These are phyloP conservation scores for Scheffersomyces titani DNA, from an alignment of 1,139 yeast genomes.

Conservation along the genomic window DNA sequence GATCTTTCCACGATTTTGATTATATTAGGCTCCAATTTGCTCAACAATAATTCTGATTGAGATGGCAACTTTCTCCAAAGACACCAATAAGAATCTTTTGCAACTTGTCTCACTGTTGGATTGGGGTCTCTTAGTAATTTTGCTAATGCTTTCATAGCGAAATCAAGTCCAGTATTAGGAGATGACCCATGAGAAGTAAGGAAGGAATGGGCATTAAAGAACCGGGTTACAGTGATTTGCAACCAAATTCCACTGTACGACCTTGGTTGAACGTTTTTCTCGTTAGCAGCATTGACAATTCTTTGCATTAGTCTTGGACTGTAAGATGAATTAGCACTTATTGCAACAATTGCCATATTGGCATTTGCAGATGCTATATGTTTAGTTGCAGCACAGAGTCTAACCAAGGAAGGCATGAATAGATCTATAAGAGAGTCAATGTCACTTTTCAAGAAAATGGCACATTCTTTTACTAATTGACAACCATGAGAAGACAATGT, in stretches of 20 bases:
- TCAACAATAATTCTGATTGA: constrained; percentile 56
- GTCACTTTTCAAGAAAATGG: constrained; percentile 45
- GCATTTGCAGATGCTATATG: constrained; percentile 79
- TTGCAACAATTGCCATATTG: constrained; percentile 61
- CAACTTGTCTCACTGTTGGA: constrained; percentile 75
- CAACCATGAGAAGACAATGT: constrained; percentile 78
- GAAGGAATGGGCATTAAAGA: constrained; percentile 20
- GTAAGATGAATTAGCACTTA: constrained; percentile 58
- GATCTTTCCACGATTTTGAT: constrained; percentile 47
- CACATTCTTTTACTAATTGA: constrained; percentile 74
- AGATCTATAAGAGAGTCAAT: constrained; percentile 67
- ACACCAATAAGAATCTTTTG: constrained; percentile 76
- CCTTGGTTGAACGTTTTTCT: constrained; percentile 72
- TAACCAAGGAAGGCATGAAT: constrained; percentile 57
- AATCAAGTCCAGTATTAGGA: constrained; percentile 40
- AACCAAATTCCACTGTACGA: constrained; percentile 72
- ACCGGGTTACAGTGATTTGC: constrained; percentile 56
- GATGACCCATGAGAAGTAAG: constrained; percentile 41
- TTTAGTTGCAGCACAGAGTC: constrained; percentile 74
- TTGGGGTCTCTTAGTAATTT: constrained; percentile 79
- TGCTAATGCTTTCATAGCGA: constrained; percentile 51
- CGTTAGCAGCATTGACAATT: constrained; percentile 56
- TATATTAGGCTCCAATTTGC: constrained; percentile 38
- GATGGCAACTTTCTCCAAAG: constrained; percentile 49
- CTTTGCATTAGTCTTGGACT: constrained; percentile 54